Percentiles rank a stretch among this genome's conserved stretches.
phyloP scores from a whole-genome alignment of 768 basidiomycete genomes.

The Leccinum longicurvipes region DNA sequence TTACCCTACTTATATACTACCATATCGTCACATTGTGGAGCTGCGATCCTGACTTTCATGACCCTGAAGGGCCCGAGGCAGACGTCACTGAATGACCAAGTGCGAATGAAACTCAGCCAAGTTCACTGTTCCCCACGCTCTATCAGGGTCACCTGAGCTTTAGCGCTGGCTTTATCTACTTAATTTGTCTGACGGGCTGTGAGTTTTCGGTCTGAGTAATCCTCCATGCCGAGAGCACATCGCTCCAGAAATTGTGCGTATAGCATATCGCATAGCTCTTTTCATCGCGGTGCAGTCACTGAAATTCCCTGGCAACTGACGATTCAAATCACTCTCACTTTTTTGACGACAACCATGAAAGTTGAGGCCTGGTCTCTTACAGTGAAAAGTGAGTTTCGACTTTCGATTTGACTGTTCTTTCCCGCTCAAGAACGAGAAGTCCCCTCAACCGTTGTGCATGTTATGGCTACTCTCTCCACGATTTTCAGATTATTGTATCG shows the following conservation, averaged over 20 bases:
- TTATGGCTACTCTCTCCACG: constrained; percentile 19
- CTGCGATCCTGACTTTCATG: not conserved
- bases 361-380: constrained; percentile 4
- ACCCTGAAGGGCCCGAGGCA: not conserved
- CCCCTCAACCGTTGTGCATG: constrained; percentile 15
- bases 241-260: not conserved
- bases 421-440: constrained; percentile 1
- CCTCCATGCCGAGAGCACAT: constrained; percentile 1
- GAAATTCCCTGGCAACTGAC: not conserved
- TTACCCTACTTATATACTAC: not conserved
- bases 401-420: not conserved
- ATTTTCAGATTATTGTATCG: constrained; percentile 21
- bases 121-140: not conserved
- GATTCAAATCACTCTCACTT: not conserved
- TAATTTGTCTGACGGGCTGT: not conserved
- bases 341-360: not conserved
- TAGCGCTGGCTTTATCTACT: not conserved
- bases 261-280: not conserved
- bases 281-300: not conserved
- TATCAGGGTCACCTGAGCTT: not conserved
- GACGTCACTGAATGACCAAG: too few relatives aligned
- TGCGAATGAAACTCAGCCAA: not conserved
- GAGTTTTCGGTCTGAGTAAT: not conserved
- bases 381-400: constrained; percentile 12
- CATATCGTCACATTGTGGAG: not conserved